Conservation (phyloP, 768 basidiomycete genomes). For the Gelatoporia subvermispora region DNA sequence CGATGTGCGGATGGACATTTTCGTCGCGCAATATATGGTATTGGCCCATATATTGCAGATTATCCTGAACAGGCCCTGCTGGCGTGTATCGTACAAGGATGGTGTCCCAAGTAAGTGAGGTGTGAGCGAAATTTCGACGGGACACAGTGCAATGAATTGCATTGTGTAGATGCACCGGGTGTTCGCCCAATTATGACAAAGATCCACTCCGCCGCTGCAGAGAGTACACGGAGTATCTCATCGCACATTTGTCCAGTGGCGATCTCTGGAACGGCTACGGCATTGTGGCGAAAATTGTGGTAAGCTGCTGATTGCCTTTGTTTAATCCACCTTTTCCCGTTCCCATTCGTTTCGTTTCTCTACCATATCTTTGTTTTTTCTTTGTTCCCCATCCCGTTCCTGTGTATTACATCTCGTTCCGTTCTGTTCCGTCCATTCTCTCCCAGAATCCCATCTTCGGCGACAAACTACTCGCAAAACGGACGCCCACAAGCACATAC, state of each 20-base stretch:
- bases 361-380: too few species aligned
- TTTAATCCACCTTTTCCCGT: too few species aligned
- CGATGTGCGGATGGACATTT: conserved; percentile 11
- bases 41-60: conserved; percentile 18
- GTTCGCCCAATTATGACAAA: not conserved
- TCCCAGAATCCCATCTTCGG: too few species aligned
- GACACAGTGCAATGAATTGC: not conserved
- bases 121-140: not conserved
- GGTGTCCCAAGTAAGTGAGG: conserved; percentile 14
- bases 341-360: too few species aligned
- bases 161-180: conserved; percentile 5
- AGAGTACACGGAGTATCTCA: conserved; percentile 18
- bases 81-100: conserved; percentile 11
- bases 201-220: conserved; percentile 22
- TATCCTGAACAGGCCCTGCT: conserved; percentile 18
- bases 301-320: conserved; percentile 11
- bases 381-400: too few species aligned
- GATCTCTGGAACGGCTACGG: conserved; percentile 29
- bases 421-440: too few species aligned
- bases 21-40: conserved; percentile 11
- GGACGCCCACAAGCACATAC: too few species aligned
- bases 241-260: not conserved
- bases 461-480: too few species aligned
- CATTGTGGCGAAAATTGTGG: conserved; percentile 18
- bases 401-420: too few species aligned